Evolutionary conservation across 1,284 basidiomycete genomes (phyloP).

Genomic region (Boletus mariae): DNA sequence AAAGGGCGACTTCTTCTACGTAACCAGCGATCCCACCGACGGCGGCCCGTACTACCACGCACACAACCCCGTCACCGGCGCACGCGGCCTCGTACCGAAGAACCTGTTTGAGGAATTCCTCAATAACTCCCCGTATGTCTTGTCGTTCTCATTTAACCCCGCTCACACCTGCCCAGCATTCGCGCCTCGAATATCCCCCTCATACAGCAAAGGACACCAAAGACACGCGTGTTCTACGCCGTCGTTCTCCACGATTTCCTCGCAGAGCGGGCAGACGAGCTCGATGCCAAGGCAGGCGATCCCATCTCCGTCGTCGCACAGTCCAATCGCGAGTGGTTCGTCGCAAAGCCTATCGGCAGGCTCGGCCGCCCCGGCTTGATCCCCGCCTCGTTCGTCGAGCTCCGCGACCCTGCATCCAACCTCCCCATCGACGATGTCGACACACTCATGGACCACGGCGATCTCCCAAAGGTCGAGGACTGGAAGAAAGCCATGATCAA

Average conservation of each 20-base stretch:
- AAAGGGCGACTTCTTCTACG: constrained; percentile 98
- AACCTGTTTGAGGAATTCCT: constrained; percentile 84
- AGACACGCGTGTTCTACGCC: constrained; percentile 78
- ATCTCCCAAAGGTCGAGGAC: constrained; percentile 92
- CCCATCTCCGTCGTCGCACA: constrained; percentile 89
- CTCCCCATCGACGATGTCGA: constrained; percentile 69
- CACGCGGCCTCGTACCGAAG: constrained; percentile 88
- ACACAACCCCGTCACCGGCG: constrained; percentile 87
- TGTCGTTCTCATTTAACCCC: not conserved
- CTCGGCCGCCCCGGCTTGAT: constrained; percentile 96
- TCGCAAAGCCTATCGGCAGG: constrained; percentile 91
- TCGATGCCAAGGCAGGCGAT: constrained; percentile 93
- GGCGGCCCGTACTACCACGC: constrained; percentile 76
- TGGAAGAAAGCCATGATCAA: constrained; percentile 96
- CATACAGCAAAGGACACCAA: constrained; percentile 36
- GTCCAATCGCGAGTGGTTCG: constrained; percentile 88
- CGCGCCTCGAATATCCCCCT: constrained; percentile 40
- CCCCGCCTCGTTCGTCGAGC: constrained; percentile 94
- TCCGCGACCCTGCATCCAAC: constrained; percentile 88
- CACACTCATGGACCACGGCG: constrained; percentile 77
- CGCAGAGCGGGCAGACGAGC: constrained; percentile 94
- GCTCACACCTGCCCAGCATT: constrained; percentile 28
- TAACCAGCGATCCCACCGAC: constrained; percentile 69
- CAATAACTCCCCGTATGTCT: constrained; percentile 61
- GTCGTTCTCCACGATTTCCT: constrained; percentile 93